Conservation (phyloP, 2,329 filamentous ascomycete genomes). For the Cladosporium sp. region DNA sequence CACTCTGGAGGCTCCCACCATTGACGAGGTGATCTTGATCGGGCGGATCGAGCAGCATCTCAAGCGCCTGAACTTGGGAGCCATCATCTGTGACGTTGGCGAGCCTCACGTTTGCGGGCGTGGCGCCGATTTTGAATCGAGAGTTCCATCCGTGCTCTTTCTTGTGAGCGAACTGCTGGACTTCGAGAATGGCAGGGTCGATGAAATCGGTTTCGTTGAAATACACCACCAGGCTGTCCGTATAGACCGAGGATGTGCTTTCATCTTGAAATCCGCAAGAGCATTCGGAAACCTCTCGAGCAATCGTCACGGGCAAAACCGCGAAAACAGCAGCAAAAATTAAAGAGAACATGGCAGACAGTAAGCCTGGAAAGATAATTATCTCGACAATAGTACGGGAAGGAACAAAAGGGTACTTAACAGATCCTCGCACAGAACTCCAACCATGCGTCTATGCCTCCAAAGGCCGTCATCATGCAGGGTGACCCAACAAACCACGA, state of each 20-base stretch:
- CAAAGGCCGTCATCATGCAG: too few relatives aligned
- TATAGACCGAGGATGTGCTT: constrained; percentile 34
- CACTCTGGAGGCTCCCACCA: constrained; percentile 36
- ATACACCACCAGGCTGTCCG: constrained; percentile 44
- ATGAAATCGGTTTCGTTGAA: constrained; percentile 41
- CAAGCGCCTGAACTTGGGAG: constrained; percentile 3
- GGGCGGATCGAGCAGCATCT: constrained; percentile 14
- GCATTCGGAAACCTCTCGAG: constrained; percentile 25
- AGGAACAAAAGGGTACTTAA: too few relatives aligned
- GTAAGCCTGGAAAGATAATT: too few relatives aligned
- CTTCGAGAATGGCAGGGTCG: constrained; percentile 29
- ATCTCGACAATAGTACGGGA: too few relatives aligned
- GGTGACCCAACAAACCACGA: too few relatives aligned
- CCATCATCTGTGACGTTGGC: constrained; percentile 11
- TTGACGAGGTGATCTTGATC: constrained; percentile 34
- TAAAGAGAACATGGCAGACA: not conserved
- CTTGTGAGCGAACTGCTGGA: constrained; percentile 36
- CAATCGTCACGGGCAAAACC: not conserved
- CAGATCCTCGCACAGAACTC: too few relatives aligned
- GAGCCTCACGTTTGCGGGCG: constrained; percentile 32
- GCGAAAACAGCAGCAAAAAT: not conserved
- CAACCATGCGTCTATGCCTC: too few relatives aligned
- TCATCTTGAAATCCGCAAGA: constrained; percentile 41
- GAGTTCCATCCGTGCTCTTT: constrained; percentile 44
- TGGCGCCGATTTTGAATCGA: constrained; percentile 37